phyloP scores from a whole-genome alignment of 2,329 filamentous ascomycete species.

The Rhexocercosporidium sp. region DNA sequence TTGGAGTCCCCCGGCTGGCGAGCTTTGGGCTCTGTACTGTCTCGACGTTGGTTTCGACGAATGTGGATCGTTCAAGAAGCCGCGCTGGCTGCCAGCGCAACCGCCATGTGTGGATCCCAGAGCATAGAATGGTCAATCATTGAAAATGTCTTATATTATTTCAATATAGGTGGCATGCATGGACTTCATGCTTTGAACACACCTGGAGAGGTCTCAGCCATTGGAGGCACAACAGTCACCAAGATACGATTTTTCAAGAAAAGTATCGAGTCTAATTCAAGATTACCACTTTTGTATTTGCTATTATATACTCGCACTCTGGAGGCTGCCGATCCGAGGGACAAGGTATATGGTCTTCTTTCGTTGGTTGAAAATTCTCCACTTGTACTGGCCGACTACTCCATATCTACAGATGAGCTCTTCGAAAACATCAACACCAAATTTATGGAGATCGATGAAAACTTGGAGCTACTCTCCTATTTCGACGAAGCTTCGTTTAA shows the following conservation, averaged over 20 bases:
- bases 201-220: not conserved
- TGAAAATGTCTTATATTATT: not conserved
- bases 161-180: not conserved
- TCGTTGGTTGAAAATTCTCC: not conserved
- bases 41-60: conserved; percentile 1
- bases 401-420: not conserved
- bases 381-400: not conserved
- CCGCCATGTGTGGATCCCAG: not conserved
- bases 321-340: not conserved
- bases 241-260: not conserved
- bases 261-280: not conserved
- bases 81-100: not conserved
- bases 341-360: not conserved
- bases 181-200: not conserved
- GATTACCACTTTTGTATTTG: not conserved
- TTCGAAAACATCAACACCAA: not conserved
- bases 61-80: conserved; percentile 3
- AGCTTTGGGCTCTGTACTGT: not conserved
- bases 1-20: not conserved
- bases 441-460: not conserved
- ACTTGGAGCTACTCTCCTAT: not conserved
- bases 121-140: not conserved
- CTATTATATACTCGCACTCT: not conserved
- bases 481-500: not conserved
- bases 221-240: not conserved